Percentiles rank a stretch among this genome's conserved stretches.
Evolutionary conservation across 805 yeast species (phyloP).

Genomic region (Starmerella kuoi): DNA sequence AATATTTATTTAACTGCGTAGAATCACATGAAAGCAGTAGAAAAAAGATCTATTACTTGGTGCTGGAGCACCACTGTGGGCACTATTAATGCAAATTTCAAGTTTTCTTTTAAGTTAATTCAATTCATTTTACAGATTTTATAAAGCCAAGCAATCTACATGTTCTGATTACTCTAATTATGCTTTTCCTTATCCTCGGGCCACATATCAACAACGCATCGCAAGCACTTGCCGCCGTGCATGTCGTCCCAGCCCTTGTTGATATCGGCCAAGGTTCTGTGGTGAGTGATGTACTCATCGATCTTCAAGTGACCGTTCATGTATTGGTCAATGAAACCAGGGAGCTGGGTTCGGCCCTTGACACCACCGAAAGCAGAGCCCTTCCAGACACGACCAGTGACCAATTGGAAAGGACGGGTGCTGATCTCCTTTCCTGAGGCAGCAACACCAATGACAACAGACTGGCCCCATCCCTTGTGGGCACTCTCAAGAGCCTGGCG

Average conservation of each 20-base stretch:
- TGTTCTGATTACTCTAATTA: conserved; percentile 1
- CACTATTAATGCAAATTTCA: no score
- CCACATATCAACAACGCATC: conserved; percentile 50
- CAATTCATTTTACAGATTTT: no score
- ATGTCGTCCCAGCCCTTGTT: conserved; percentile 87
- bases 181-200: conserved; percentile 14
- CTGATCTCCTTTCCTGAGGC: conserved; percentile 95
- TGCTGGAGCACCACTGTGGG: no score
- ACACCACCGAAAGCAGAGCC: conserved; percentile 99
- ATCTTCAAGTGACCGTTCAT: conserved; percentile 70
- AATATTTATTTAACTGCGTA: no score
- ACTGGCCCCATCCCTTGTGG: conserved; percentile 98
- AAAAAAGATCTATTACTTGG: no score
- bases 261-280: conserved; percentile 63
- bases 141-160: neutral
- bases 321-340: conserved; percentile 78
- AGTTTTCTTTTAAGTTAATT: no score
- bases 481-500: conserved; percentile 92
- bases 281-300: conserved; percentile 90
- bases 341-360: conserved; percentile 93
- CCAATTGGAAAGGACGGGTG: conserved; percentile 97
- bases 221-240: conserved; percentile 87
- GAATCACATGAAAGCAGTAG: no score
- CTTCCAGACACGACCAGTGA: conserved; percentile 97
- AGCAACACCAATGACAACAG: conserved; percentile 93